Percentiles rank a stretch among this genome's conserved stretches.
Conservation (phyloP, 2,329 filamentous ascomycete species). For the Verticillium albo-atrum region DNA sequence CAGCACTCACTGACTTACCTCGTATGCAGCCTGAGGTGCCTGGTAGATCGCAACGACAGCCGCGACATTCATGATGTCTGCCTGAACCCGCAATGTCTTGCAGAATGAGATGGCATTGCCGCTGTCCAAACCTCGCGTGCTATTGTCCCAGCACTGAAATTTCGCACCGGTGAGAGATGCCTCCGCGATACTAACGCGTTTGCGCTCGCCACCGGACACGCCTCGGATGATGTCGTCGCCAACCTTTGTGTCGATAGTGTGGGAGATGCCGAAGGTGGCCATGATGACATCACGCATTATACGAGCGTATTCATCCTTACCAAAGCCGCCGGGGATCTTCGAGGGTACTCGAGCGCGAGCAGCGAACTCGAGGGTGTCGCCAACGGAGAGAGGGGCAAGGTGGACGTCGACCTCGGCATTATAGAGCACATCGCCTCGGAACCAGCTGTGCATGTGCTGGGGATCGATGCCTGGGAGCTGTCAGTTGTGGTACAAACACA, state of each 20-base stretch:
- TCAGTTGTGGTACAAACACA: too few relatives aligned
- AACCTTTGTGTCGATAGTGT: conserved; percentile 14
- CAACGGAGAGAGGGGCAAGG: conserved; percentile 54
- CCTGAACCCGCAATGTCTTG: conserved; percentile 43
- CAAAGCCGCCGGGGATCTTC: conserved; percentile 39
- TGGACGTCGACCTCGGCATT: conserved; percentile 62
- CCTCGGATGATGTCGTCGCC: conserved; percentile 14
- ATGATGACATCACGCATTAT: conserved; percentile 49
- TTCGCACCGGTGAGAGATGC: conserved; percentile 14
- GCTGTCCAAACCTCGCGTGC: conserved; percentile 23
- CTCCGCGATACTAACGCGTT: conserved; percentile 27
- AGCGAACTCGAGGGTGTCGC: conserved; percentile 57
- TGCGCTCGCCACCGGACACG: conserved; percentile 27
- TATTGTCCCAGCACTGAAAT: conserved; percentile 24
- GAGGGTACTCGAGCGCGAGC: conserved; percentile 47
- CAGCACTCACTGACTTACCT: not conserved
- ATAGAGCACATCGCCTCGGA: conserved; percentile 60
- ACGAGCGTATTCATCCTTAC: conserved; percentile 33
- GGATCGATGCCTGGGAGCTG: conserved; percentile 6
- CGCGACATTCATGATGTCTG: conserved; percentile 18
- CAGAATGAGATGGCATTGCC: conserved; percentile 52
- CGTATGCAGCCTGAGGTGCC: conserved; percentile 14
- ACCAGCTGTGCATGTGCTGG: conserved; percentile 20
- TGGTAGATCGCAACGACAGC: conserved; percentile 14
- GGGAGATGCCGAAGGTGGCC: conserved; percentile 33